Evolutionary conservation across 2,329 filamentous ascomycete species (phyloP).

Genomic region (Fusarium sp.): DNA sequence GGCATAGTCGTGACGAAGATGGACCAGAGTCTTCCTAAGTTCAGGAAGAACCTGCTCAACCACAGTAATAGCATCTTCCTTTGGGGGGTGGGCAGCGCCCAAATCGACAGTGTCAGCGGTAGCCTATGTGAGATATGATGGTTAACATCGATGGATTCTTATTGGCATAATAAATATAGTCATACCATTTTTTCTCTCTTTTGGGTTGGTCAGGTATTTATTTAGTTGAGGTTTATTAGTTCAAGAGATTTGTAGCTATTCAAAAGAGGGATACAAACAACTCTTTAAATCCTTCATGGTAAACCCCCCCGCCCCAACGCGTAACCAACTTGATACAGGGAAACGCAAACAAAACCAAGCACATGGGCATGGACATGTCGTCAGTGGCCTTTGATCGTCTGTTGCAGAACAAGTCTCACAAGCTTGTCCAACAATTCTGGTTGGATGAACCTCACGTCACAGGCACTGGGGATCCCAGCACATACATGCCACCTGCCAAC

Average conservation of each 20-base stretch:
- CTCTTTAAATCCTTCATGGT: conserved; percentile 17
- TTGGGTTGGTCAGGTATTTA: background rate
- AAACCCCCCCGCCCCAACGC: background rate
- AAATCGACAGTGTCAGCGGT: conserved; percentile 63
- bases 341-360: conserved; percentile 15
- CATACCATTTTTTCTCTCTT: conserved; percentile 40
- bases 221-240: background rate
- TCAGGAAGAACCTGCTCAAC: conserved; percentile 60
- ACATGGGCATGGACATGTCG: conserved; percentile 27
- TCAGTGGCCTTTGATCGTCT: conserved; percentile 36
- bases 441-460: conserved; percentile 36
- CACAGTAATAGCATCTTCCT: conserved; percentile 60
- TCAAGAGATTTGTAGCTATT: background rate
- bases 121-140: conserved; percentile 48
- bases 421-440: conserved; percentile 22
- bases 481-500: background rate
- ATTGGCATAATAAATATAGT: background rate
- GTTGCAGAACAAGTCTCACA: conserved; percentile 27
- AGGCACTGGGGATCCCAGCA: conserved; percentile 22
- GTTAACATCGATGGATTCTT: conserved; percentile 3
- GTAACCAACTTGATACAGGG: conserved; percentile 14
- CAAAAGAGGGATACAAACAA: background rate
- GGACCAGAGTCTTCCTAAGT: conserved; percentile 61
- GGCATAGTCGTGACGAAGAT: conserved; percentile 57
- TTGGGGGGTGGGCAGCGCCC: conserved; percentile 56